A percentile compares a stretch with the other conserved stretches of the same genome.
Evolutionary conservation across 331 rosid species (phyloP).

Genomic region (Telfairia occidentalis): DNA sequence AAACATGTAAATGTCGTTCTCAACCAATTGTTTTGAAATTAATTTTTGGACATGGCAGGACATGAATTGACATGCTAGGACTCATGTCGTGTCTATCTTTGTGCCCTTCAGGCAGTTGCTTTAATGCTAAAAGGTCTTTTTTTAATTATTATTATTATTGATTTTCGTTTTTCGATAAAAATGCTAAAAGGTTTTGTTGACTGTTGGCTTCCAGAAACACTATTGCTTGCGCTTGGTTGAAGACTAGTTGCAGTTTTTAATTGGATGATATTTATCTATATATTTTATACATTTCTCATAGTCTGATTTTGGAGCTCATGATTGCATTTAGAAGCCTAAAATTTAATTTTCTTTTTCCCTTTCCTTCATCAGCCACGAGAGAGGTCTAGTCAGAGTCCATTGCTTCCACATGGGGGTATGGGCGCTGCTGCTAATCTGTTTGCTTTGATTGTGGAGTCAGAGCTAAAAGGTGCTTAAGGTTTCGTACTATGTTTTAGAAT

Average conservation of each 20-base stretch:
- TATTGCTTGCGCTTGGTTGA: neutral
- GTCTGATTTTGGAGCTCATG: neutral
- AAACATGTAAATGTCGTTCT: neutral
- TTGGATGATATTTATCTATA: neutral
- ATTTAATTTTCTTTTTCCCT: slow-evolving; percentile 14
- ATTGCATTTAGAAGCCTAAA: slow-evolving; percentile 15
- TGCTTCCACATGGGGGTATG: slow-evolving; percentile 75
- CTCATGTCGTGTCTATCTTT: neutral
- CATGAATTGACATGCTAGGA: too few species aligned
- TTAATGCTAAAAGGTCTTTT: neutral
- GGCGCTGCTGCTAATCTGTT: slow-evolving; percentile 68
- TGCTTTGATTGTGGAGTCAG: slow-evolving; percentile 67
- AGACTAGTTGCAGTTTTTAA: neutral
- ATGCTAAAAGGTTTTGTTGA: neutral
- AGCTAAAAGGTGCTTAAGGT: slow-evolving; percentile 51
- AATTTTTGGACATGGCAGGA: too few species aligned
- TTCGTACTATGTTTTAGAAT: slow-evolving; percentile 11
- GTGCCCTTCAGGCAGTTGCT: neutral
- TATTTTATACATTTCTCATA: neutral
- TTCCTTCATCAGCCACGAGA: slow-evolving; percentile 50
- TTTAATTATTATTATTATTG: too few species aligned
- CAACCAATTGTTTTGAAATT: too few species aligned
- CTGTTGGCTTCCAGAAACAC: neutral
- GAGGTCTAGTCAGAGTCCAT: slow-evolving; percentile 34
- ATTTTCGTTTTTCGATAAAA: too few species aligned